Percentiles rank a stretch among this genome's conserved stretches.
Conservation (phyloP, 2,329 filamentous ascomycete species). For the Neoscytalidium dimidiatum region DNA sequence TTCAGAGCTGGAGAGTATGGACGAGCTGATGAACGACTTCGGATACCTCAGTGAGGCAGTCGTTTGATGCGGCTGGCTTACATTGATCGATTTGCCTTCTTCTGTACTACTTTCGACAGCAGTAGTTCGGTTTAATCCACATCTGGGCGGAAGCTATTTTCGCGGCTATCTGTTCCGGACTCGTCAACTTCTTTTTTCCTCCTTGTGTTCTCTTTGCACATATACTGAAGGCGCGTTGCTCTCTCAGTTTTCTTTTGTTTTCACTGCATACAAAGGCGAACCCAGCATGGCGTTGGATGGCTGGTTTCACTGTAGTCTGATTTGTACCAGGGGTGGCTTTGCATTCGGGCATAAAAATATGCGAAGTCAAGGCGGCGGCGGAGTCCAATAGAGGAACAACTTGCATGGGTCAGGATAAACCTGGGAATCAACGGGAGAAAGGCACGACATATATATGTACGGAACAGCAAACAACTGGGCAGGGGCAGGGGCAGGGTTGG, state of each 20-base stretch:
- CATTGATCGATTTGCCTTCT: background rate
- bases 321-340: background rate
- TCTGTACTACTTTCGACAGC: background rate
- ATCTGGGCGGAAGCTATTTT: background rate
- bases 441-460: background rate
- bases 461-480: background rate
- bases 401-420: background rate
- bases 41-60: constrained; percentile 10
- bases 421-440: background rate
- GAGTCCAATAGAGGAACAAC: background rate
- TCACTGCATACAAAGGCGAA: background rate
- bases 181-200: background rate
- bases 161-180: background rate
- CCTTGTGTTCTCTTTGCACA: too few species aligned
- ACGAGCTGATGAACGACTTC: constrained; percentile 15
- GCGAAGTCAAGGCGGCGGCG: too few species aligned
- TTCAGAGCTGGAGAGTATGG: constrained; percentile 2
- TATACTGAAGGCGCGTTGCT: too few species aligned
- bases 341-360: too few species aligned
- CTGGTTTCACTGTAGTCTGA: background rate
- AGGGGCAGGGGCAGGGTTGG: background rate
- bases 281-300: constrained; percentile 8
- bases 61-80: background rate
- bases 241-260: background rate
- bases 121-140: background rate